Conservation (phyloP, 2,329 filamentous ascomycete genomes). For the Leptodontidium sp. region DNA sequence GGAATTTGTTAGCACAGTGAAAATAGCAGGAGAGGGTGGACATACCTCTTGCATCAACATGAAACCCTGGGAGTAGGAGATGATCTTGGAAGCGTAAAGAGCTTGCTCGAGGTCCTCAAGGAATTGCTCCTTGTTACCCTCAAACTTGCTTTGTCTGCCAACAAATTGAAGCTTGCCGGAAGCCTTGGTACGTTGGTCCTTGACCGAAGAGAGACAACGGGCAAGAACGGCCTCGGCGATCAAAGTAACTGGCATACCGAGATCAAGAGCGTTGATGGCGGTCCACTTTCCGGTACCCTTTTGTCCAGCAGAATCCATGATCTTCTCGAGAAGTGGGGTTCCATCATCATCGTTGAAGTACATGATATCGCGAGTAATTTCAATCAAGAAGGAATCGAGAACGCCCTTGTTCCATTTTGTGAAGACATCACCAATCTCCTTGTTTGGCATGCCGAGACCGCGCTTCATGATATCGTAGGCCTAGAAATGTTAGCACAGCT, state of each 20-base stretch:
- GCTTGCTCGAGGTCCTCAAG: conserved; percentile 98
- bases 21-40: conserved; percentile 30
- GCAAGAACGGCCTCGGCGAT: conserved; percentile 97
- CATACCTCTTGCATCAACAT: conserved; percentile 98
- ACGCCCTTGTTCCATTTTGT: conserved; percentile 98
- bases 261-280: conserved; percentile 97
- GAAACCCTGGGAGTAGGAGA: conserved; percentile 99
- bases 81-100: conserved; percentile 99
- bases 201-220: conserved; percentile 92
- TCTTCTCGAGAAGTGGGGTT: conserved; percentile 94
- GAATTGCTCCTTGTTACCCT: conserved; percentile 91
- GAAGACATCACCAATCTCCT: conserved; percentile 96
- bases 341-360: conserved; percentile 98
- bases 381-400: conserved; percentile 97
- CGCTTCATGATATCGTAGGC: conserved; percentile 99
- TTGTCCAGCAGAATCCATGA: conserved; percentile 96
- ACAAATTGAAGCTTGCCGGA: conserved; percentile 76
- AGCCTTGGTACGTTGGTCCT: conserved; percentile 88
- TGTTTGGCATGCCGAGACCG: conserved; percentile 84
- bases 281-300: conserved; percentile 99
- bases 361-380: conserved; percentile 98
- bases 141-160: conserved; percentile 81
- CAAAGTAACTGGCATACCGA: conserved; percentile 97
- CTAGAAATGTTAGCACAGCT: conserved; percentile 55
- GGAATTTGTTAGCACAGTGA: conserved; percentile 40